Conservation (phyloP, 768 basidiomycete species). For the Kwoniella mangroviensis region DNA sequence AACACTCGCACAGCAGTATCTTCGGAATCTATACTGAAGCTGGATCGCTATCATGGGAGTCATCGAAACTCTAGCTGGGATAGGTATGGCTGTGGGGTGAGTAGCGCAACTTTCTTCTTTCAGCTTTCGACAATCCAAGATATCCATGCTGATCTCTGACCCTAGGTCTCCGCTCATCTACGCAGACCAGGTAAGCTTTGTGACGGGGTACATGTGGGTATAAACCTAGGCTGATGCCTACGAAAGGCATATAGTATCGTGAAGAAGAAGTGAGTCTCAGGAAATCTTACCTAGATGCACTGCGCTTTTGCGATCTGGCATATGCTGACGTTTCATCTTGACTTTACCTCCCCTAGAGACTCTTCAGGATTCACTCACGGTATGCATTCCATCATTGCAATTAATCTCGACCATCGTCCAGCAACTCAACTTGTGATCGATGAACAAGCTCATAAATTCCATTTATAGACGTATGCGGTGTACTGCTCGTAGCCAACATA, state of each 20-base stretch:
- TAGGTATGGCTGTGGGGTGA: slow-evolving; percentile 46
- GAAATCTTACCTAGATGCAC: background rate
- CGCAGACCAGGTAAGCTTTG: slow-evolving; percentile 49
- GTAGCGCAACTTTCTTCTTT: background rate
- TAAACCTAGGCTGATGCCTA: slow-evolving; percentile 10
- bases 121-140: background rate
- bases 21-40: background rate
- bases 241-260: slow-evolving; percentile 51
- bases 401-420: background rate
- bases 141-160: slow-evolving; percentile 5
- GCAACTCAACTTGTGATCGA: background rate
- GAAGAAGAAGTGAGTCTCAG: slow-evolving; percentile 49
- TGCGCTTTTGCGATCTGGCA: background rate
- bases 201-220: background rate
- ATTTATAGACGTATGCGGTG: slow-evolving; percentile 52
- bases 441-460: background rate
- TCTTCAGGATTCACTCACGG: slow-evolving; percentile 57
- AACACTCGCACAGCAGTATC: no score
- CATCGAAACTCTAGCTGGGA: slow-evolving; percentile 21
- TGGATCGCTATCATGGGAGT: background rate
- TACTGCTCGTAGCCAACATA: slow-evolving; percentile 56
- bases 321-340: background rate
- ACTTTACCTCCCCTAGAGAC: slow-evolving; percentile 37
- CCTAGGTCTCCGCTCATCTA: slow-evolving; percentile 55
- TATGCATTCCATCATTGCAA: slow-evolving; percentile 14